Evolutionary conservation across 352 stramenopile species (phyloP), one percentile per base, ranked within the genome.

Genomic region (Phytophthora foliorum): DNA sequence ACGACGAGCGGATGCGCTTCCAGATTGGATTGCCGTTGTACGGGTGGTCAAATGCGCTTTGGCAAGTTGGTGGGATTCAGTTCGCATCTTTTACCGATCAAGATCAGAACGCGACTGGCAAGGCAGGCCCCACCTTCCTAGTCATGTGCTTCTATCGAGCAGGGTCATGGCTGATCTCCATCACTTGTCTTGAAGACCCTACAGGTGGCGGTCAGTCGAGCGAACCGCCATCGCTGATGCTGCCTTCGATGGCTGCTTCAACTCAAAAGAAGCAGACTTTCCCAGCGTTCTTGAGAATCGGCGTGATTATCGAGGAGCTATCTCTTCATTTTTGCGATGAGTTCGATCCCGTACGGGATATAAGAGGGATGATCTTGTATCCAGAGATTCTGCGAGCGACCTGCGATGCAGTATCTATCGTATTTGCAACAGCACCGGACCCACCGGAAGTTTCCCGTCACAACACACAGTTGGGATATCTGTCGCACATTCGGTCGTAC

Each of bases 51-150:
- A 93, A 92, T 64, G 56, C 73, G 21, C 57, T 96, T 39, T 96
- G 89, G 89, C 81, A 94, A 67, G 86, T 93, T 41, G 75, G 77
- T 31, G 89, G 89, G 1, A 93, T 96, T 66, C 89, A 96, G 68
- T 96, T 96, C 58, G 87, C 86, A 14, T 85, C 81, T 6, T 89
- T 92, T 65, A 9, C 57, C 24, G 64, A 44, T 21, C 46, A 68
- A 10, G 54, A 76, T 0, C 70, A 60, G 32, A 45, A 55, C 2
- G 31, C 34, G 24, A 52, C 44, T 1, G 54, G 45, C 19, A 45
- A 52, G 6, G 34, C 29, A 44, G 48, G 39, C 2, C 75, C 71
- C 22, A 86, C 86, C 6, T 93, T 95, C 52, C 74, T 95, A 29
- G 74, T 95, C 8, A 90, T 86, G 66, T 82, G 75, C 13, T 88